These are phyloP conservation scores for Sporobolomyces phaffii DNA, from an alignment of 768 basidiomycete genomes.

Conservation along the genomic window DNA sequence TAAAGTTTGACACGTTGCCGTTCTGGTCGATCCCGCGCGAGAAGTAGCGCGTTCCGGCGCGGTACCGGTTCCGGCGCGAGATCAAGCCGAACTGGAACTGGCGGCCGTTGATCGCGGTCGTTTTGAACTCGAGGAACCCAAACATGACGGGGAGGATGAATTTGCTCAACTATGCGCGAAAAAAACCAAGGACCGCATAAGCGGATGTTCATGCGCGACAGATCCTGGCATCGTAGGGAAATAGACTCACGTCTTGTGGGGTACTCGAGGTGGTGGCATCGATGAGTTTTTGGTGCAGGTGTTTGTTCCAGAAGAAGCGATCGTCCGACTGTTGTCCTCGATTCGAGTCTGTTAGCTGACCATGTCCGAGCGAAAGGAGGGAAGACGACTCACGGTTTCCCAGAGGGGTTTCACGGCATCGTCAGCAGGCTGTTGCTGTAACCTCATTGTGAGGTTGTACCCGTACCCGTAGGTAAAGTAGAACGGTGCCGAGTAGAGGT, in stretches of 20 bases:
- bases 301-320: conserved; percentile 98
- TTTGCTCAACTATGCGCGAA: conserved; percentile 72
- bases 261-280: conserved; percentile 54
- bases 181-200: too few species aligned
- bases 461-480: conserved; percentile 71
- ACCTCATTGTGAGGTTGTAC: conserved; percentile 77
- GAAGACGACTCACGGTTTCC: conserved; percentile 59
- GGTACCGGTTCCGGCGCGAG: conserved; percentile 84
- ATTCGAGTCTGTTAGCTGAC: background rate
- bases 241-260: conserved; percentile 62
- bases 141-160: conserved; percentile 91
- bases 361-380: background rate
- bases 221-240: too few species aligned
- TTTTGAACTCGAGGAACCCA: conserved; percentile 84
- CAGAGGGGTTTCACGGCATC: conserved; percentile 60
- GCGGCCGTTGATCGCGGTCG: conserved; percentile 66
- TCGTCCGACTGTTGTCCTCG: conserved; percentile 71
- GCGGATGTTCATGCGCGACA: too few species aligned
- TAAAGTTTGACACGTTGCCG: conserved; percentile 92
- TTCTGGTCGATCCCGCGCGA: conserved; percentile 81
- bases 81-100: conserved; percentile 79
- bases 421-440: conserved; percentile 71
- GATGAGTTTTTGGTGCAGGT: conserved; percentile 59
- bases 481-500: conserved; percentile 71
- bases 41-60: conserved; percentile 96